A percentile compares a stretch with the other conserved stretches of the same genome.
These are phyloP conservation scores for Trichoderma gamsii DNA, from an alignment of 495 filamentous ascomycete species.

Conservation along the genomic window DNA sequence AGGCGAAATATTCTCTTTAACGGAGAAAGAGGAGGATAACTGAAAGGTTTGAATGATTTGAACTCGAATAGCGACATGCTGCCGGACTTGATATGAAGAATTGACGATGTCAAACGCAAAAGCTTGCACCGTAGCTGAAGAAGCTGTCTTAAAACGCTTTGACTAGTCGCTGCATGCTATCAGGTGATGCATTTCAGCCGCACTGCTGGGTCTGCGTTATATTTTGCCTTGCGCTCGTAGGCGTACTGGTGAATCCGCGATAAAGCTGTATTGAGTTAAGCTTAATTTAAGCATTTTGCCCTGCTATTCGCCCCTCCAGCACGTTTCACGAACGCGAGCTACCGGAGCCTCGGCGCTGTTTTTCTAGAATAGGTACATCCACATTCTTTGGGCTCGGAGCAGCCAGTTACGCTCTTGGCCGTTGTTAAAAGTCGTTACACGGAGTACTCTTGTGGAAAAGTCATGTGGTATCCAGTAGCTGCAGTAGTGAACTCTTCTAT, in stretches of 20 bases:
- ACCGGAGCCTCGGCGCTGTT: no score
- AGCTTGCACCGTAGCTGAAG: no score
- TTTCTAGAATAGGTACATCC: no score
- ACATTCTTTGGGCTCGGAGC: no score
- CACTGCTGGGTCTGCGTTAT: not conserved
- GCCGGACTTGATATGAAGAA: not conserved
- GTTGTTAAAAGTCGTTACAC: no score
- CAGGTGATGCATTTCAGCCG: constrained; percentile 1
- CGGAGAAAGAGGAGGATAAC: not conserved
- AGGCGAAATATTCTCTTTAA: not conserved
- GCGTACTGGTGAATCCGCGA: not conserved
- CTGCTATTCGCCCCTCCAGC: not conserved
- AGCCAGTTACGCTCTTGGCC: no score
- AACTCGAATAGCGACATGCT: not conserved
- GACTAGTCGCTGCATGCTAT: not conserved
- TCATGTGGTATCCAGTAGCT: no score
- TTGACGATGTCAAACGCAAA: not conserved
- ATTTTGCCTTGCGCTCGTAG: not conserved
- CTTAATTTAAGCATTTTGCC: not conserved
- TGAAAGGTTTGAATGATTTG: not conserved
- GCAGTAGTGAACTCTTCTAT: no score
- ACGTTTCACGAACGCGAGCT: no score
- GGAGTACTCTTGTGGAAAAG: no score
- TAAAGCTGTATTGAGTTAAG: not conserved
- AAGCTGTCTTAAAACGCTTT: no score